phyloP scores from a whole-genome alignment of 805 yeast species.

The Candida nemodendra region DNA sequence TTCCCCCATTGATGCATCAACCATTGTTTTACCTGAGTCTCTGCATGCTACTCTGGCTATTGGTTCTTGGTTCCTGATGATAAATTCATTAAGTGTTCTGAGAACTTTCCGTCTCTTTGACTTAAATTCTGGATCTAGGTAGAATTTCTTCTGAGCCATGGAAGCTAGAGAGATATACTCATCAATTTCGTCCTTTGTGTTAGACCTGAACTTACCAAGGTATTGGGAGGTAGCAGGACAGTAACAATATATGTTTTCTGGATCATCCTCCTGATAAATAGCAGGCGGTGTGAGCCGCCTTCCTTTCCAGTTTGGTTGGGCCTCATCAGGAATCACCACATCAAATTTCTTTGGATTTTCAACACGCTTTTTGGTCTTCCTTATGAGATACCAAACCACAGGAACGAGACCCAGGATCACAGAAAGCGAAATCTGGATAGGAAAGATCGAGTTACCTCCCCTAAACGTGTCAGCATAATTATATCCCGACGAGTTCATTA shows the following conservation, averaged over 20 bases:
- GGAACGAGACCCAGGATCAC: constrained; percentile 26
- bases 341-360: constrained; percentile 46
- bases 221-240: constrained; percentile 97
- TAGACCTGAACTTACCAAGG: constrained; percentile 68
- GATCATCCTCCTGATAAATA: constrained; percentile 58
- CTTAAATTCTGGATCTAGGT: constrained; percentile 49
- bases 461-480: constrained; percentile 8
- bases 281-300: constrained; percentile 66
- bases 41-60: constrained; percentile 92
- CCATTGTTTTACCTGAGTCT: constrained; percentile 93
- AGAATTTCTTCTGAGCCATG: constrained; percentile 54
- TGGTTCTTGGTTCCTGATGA: constrained; percentile 78
- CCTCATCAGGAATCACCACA: constrained; percentile 67
- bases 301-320: constrained; percentile 91
- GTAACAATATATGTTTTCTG: constrained; percentile 71
- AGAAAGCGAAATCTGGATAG: constrained; percentile 32
- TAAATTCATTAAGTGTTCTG: constrained; percentile 65
- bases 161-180: constrained; percentile 50
- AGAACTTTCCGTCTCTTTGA: constrained; percentile 67
- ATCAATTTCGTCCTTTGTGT: constrained; percentile 71
- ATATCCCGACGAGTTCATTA: constrained; percentile 16
- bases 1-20: constrained; percentile 96
- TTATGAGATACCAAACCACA: constrained; percentile 18
- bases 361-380: constrained; percentile 23
- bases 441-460: constrained; percentile 17